These are phyloP conservation scores for Maudiozyma humilis DNA, from an alignment of 1,139 yeast genomes.

Conservation along the genomic window DNA sequence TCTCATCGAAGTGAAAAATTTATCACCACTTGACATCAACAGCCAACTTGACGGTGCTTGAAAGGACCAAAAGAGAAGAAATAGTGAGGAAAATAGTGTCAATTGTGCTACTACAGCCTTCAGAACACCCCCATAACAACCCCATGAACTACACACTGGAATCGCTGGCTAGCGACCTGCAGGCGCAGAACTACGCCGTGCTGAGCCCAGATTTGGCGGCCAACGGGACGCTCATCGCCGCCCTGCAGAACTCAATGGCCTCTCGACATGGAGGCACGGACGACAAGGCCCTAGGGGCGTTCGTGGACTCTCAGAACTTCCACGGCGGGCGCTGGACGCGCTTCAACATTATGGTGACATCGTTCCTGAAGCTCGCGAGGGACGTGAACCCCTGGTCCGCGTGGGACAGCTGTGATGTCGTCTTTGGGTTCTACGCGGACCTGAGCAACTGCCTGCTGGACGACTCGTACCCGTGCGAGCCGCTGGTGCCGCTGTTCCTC, in stretches of 20 bases:
- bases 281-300: conserved; percentile 15
- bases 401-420: conserved; percentile 27
- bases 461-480: conserved; percentile 26
- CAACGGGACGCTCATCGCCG: conserved; percentile 24
- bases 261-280: conserved; percentile 6
- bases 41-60: no score
- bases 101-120: no score
- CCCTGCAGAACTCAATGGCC: conserved; percentile 22
- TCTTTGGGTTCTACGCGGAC: conserved; percentile 26
- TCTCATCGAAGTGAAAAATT: not conserved
- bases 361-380: conserved; percentile 24
- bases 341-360: conserved; percentile 24
- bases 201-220: conserved; percentile 9
- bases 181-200: conserved; percentile 8
- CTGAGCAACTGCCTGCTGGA: conserved; percentile 26
- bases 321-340: conserved; percentile 26
- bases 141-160: conserved; percentile 10
- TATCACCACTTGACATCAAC: not conserved
- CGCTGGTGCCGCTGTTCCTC: conserved; percentile 18
- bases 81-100: no score
- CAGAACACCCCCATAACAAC: not conserved
- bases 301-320: conserved; percentile 18
- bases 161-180: conserved; percentile 12
- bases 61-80: no score
- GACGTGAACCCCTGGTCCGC: conserved; percentile 31